Conservation (phyloP, 108 stramenopile species). For the Cyclostephanos tholiformis region DNA sequence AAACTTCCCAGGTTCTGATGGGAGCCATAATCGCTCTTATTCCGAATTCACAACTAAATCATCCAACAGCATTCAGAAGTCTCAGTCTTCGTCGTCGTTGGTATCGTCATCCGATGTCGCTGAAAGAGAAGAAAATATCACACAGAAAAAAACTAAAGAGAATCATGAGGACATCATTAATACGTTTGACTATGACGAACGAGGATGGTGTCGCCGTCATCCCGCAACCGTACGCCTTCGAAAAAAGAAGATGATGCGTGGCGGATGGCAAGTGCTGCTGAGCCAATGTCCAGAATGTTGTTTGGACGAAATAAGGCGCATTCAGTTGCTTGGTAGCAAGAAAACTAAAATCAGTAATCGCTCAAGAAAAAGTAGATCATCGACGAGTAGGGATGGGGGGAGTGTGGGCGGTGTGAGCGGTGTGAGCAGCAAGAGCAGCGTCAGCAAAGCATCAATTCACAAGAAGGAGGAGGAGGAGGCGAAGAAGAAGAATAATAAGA, state of each 20-base stretch:
- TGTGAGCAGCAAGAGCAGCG: constrained; percentile 2
- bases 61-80: not conserved
- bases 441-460: constrained; percentile 2
- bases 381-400: constrained; percentile 4
- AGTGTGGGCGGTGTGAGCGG: constrained; percentile 13
- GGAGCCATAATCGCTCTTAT: not conserved
- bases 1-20: not conserved
- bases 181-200: constrained; percentile 31
- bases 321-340: not conserved
- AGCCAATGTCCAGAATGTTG: constrained; percentile 48
- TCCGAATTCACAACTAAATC: constrained; percentile 2
- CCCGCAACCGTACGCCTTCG: constrained; percentile 28
- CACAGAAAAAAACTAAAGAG: no score
- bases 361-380: not conserved
- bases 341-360: not conserved
- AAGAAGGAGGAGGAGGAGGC: constrained; percentile 28
- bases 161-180: constrained; percentile 12
- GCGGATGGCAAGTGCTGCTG: constrained; percentile 29
- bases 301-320: constrained; percentile 39
- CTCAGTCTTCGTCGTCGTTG: no score
- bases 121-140: no score
- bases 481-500: constrained; percentile 25
- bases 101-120: no score
- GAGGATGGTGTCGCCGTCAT: constrained; percentile 40
- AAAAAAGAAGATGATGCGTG: constrained; percentile 32